phyloP scores from a whole-genome alignment of 73 alveolate genomes.

The Breviolum minutum region DNA sequence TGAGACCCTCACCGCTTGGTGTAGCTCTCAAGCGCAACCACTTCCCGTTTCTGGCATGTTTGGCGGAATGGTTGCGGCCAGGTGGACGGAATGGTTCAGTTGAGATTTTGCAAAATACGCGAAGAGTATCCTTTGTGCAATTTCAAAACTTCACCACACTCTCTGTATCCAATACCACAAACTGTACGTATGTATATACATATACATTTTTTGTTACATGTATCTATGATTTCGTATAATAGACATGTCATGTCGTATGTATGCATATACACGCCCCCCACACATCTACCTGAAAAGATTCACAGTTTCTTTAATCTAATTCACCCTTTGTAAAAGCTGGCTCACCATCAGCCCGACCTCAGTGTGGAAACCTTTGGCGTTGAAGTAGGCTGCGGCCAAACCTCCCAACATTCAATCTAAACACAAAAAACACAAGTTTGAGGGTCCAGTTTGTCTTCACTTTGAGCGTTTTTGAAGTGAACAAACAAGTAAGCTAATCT shows the following conservation, averaged over 20 bases:
- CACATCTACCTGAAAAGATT: no score
- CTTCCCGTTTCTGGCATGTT: conserved; percentile 61
- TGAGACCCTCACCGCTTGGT: conserved; percentile 36
- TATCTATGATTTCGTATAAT: not conserved
- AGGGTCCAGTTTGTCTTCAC: not conserved
- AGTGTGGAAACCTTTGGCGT: conserved; percentile 69
- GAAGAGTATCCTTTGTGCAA: no score
- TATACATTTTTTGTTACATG: no score
- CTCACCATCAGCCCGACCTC: not conserved
- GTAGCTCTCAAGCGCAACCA: conserved; percentile 40
- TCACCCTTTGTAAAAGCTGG: not conserved
- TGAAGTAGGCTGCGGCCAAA: conserved; percentile 70
- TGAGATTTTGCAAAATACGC: no score
- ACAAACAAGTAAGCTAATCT: no score
- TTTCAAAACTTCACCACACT: no score
- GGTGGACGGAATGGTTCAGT: no score
- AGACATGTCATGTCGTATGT: not conserved
- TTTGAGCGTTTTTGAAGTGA: not conserved
- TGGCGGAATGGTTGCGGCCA: not conserved
- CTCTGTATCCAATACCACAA: no score
- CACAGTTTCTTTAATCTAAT: not conserved
- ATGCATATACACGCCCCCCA: no score
- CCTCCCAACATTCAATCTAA: not conserved
- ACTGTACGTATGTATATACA: no score
- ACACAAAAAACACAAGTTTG: not conserved